Percentiles rank a stretch among this genome's conserved stretches.
phyloP scores from a whole-genome alignment of 2,329 filamentous ascomycete species.

The Fusarium tuaranense region DNA sequence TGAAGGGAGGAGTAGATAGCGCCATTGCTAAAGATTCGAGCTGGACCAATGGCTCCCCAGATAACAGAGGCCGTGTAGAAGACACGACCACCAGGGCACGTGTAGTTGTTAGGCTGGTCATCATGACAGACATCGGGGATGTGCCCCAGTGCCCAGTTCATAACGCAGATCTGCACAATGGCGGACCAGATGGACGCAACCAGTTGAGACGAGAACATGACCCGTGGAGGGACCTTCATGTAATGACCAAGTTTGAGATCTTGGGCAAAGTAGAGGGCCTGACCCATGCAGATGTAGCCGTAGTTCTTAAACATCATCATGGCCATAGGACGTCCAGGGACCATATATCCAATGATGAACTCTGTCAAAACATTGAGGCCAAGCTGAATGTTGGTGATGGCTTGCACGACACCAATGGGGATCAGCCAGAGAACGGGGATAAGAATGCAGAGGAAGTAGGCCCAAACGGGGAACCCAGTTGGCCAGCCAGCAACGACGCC shows the following conservation, averaged over 20 bases:
- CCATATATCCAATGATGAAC: constrained; percentile 79
- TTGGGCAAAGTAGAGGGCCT: constrained; percentile 73
- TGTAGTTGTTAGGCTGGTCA: constrained; percentile 67
- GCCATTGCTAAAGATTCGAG: constrained; percentile 73
- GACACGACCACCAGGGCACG: constrained; percentile 65
- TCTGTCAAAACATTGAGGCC: constrained; percentile 80
- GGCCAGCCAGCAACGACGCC: constrained; percentile 66
- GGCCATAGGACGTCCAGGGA: constrained; percentile 75
- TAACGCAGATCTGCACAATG: constrained; percentile 71
- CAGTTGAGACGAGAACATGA: constrained; percentile 71
- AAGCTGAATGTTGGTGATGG: constrained; percentile 71
- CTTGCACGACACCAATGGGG: constrained; percentile 71
- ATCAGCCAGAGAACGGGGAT: constrained; percentile 70
- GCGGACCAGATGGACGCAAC: constrained; percentile 71
- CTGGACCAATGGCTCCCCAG: constrained; percentile 79
- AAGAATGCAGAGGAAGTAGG: constrained; percentile 66
- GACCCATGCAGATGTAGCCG: constrained; percentile 75
- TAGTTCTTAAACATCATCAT: constrained; percentile 86
- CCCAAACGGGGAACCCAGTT: constrained; percentile 69
- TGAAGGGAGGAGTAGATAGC: constrained; percentile 73
- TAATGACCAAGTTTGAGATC: constrained; percentile 78
- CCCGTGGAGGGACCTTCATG: constrained; percentile 73
- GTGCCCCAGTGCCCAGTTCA: constrained; percentile 73
- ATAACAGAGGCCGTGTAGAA: constrained; percentile 78
- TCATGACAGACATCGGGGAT: constrained; percentile 72